phyloP scores from a whole-genome alignment of 2,329 filamentous ascomycete genomes.

The Coniochaeta sp. region DNA sequence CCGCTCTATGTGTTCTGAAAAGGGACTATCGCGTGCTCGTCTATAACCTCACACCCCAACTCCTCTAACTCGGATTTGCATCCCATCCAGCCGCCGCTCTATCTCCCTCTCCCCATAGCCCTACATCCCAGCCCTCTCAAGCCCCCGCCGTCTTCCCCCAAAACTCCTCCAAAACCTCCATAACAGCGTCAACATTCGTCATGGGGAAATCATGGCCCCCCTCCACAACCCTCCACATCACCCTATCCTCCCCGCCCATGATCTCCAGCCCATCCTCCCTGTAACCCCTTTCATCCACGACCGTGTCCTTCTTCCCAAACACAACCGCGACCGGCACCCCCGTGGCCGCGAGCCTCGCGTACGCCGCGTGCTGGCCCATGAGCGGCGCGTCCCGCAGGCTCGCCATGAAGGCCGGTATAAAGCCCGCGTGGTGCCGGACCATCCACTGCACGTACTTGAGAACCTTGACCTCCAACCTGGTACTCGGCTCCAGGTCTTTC shows the following conservation, averaged over 20 bases:
- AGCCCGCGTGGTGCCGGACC: conserved; percentile 47
- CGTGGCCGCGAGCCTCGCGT: conserved; percentile 36
- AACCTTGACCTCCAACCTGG: conserved; percentile 39
- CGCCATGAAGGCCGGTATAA: conserved; percentile 53
- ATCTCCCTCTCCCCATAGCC: neutral
- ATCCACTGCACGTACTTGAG: conserved; percentile 51
- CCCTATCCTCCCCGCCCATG: conserved; percentile 37
- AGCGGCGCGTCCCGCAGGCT: conserved; percentile 48
- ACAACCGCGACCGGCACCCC: conserved; percentile 41
- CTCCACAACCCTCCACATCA: conserved; percentile 43
- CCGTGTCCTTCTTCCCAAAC: conserved; percentile 42
- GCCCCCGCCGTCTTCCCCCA: neutral
- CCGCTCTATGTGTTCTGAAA: too few species aligned
- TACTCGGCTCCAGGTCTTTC: conserved; percentile 9
- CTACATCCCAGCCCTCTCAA: neutral
- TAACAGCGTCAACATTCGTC: conserved; percentile 42
- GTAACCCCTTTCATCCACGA: conserved; percentile 46
- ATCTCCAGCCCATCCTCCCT: conserved; percentile 41
- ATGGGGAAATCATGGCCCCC: conserved; percentile 58
- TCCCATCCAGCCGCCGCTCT: too few species aligned
- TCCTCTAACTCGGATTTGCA: too few species aligned
- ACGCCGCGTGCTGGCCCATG: conserved; percentile 43
- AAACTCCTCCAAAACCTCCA: conserved; percentile 26
- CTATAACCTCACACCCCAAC: too few species aligned
- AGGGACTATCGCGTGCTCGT: too few species aligned